phyloP scores from a whole-genome alignment of 2,329 filamentous ascomycete species.

The Alternaria sp. region DNA sequence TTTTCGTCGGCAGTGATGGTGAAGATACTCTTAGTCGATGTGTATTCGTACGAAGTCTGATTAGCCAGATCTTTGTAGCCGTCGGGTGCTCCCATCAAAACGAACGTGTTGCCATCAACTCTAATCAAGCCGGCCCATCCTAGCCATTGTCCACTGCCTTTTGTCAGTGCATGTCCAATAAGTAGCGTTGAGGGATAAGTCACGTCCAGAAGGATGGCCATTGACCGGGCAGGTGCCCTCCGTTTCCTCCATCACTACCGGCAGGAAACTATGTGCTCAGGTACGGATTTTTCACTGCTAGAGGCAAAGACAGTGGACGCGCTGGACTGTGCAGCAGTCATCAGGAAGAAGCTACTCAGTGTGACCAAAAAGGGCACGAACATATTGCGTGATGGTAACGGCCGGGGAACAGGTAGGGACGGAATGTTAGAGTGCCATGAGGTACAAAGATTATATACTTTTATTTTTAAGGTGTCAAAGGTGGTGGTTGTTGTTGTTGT shows the following conservation, averaged over 20 bases:
- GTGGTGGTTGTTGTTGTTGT: too few relatives aligned
- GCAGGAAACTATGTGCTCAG: constrained; percentile 73
- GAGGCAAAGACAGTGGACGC: constrained; percentile 71
- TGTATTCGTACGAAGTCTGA: constrained; percentile 73
- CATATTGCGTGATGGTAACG: constrained; percentile 27
- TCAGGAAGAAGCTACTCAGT: constrained; percentile 31
- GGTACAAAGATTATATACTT: constrained; percentile 3
- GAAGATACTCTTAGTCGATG: constrained; percentile 75
- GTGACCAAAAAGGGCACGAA: constrained; percentile 24
- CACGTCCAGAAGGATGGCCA: constrained; percentile 74
- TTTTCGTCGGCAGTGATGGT: constrained; percentile 69
- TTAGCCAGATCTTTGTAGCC: constrained; percentile 56
- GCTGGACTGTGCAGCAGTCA: constrained; percentile 37
- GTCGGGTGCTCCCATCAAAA: constrained; percentile 60
- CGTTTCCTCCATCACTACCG: constrained; percentile 68
- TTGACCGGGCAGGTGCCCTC: constrained; percentile 71
- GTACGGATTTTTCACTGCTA: constrained; percentile 79
- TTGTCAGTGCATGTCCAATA: constrained; percentile 49
- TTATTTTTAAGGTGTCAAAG: too few relatives aligned
- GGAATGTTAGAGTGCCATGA: neutral
- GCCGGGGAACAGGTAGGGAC: neutral
- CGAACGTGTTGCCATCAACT: constrained; percentile 62
- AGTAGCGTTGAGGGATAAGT: constrained; percentile 44
- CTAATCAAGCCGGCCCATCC: constrained; percentile 75
- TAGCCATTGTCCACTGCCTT: constrained; percentile 60